phyloP scores from a whole-genome alignment of 2,329 filamentous ascomycete genomes.

The Pseudocercospora macadamiae region DNA sequence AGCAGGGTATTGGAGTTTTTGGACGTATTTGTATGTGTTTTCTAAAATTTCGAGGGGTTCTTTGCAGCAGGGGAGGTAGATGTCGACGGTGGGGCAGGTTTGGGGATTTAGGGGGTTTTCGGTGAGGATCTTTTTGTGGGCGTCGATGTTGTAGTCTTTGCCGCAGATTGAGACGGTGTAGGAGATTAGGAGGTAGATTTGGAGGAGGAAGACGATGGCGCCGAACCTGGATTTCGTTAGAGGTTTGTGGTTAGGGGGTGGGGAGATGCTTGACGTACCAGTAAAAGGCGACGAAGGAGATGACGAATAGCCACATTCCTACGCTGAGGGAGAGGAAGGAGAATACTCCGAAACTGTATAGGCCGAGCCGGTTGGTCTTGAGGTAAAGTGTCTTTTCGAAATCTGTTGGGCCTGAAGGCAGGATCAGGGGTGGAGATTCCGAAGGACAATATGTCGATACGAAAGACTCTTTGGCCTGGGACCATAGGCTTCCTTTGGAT shows the following conservation, averaged over 20 bases:
- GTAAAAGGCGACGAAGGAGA: slow-evolving; percentile 37
- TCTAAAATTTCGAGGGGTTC: slow-evolving; percentile 47
- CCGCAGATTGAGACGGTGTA: slow-evolving; percentile 47
- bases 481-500: slow-evolving; percentile 17
- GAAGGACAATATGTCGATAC: slow-evolving; percentile 22
- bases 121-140: slow-evolving; percentile 39
- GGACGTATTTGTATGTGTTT: slow-evolving; percentile 43
- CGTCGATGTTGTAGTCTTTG: slow-evolving; percentile 43
- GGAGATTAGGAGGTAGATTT: slow-evolving; percentile 47
- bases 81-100: slow-evolving; percentile 45
- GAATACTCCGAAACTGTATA: slow-evolving; percentile 47
- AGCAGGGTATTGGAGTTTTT: slow-evolving; percentile 44
- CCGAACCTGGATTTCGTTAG: slow-evolving; percentile 36
- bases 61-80: slow-evolving; percentile 48
- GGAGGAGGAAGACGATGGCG: slow-evolving; percentile 43
- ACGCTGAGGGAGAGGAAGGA: slow-evolving; percentile 47
- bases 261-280: slow-evolving; percentile 4
- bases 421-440: slow-evolving; percentile 29
- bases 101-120: slow-evolving; percentile 39
- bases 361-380: slow-evolving; percentile 44
- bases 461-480: slow-evolving; percentile 20
- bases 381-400: slow-evolving; percentile 46
- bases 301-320: slow-evolving; percentile 49
- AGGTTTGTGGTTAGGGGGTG: neutral
- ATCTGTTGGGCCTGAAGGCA: slow-evolving; percentile 45